Percentiles rank a stretch among this genome's conserved stretches.
Evolutionary conservation across 257 asterid genomes (phyloP).

Genomic region (Penstemon eatonii): DNA sequence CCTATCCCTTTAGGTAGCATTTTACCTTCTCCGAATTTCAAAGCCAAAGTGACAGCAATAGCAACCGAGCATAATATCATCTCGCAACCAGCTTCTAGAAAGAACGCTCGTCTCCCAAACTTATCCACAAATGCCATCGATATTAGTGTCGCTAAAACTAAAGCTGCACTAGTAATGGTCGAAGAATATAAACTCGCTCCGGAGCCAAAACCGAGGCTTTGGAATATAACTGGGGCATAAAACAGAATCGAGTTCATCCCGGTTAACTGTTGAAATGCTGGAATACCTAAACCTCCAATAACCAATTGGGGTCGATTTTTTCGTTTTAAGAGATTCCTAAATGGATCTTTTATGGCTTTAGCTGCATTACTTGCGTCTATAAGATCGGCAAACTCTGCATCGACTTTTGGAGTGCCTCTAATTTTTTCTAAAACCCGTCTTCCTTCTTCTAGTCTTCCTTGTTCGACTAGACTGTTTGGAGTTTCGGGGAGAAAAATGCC

Average conservation of each 20-base stretch:
- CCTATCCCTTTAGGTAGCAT: constrained; percentile 49
- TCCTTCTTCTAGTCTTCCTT: constrained; percentile 57
- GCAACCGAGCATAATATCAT: constrained; percentile 68
- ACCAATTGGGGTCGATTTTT: constrained; percentile 67
- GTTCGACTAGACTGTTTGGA: constrained; percentile 77
- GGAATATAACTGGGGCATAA: constrained; percentile 76
- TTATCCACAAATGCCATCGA: constrained; percentile 77
- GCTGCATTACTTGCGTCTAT: constrained; percentile 65
- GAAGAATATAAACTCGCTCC: constrained; percentile 59
- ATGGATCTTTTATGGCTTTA: constrained; percentile 58
- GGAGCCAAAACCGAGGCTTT: constrained; percentile 78
- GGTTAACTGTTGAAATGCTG: constrained; percentile 78
- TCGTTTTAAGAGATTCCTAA: constrained; percentile 48
- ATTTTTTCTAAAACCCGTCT: constrained; percentile 48
- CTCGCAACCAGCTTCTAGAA: constrained; percentile 79
- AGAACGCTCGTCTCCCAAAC: constrained; percentile 74
- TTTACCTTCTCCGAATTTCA: constrained; percentile 65
- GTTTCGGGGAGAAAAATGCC: constrained; percentile 76
- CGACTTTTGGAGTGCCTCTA: constrained; percentile 66
- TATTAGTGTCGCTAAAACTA: constrained; percentile 63
- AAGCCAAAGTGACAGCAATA: constrained; percentile 65
- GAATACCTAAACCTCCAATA: constrained; percentile 58
- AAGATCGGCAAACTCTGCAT: constrained; percentile 65
- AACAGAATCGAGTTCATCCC: constrained; percentile 78
- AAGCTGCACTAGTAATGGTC: constrained; percentile 55